Evolutionary conservation across 805 yeast genomes (phyloP), one percentile per base, ranked within the genome.

Genomic region (Myxozyma udenii): DNA sequence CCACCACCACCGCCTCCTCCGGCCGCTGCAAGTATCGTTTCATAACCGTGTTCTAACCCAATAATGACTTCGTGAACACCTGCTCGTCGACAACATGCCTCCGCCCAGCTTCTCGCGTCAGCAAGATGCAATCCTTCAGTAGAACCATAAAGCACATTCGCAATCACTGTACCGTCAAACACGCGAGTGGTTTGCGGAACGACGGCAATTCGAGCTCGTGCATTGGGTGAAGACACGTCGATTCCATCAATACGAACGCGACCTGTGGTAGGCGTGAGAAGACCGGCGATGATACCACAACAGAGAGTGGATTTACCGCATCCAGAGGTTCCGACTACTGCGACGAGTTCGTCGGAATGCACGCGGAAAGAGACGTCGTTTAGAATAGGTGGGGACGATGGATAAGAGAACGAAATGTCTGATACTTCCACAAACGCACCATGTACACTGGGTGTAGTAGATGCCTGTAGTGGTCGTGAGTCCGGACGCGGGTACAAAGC

Each of bases 241-340:
- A 61, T 58, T 0, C 77, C 80, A 37, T 74, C 78, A 6, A 84
- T 55, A 7, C 64, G 61, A 1, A 84, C 68, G 0, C 68, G 47
- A 0, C 79, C 76, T 0, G 68, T 57, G 2, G 68, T 58, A 2
- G 74, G 69, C 1, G 81, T 67, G 0, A 90, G 57, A 11, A 90
- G 60, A 1, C 75, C 71, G 0, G 80, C 68, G 14, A 28, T 28
- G 14, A 28, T 28, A 9, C 33, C 33, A 28, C 33, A 9, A 14
- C 33, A 28, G 1, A 91, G 55, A 0, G 98, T 88, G 0, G 96
- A 85, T 67, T 93, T 93, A 0, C 99, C 99, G 12, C 84, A 77
- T 0, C 99, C 99, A 1, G 97, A 87, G 32, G 78, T 80, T 0
- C 98, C 99, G 2, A 83, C 79, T 1, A 93, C 67, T 0, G 87